Base-by-base conservation (phyloP, 257 asterid species). In the Solanum neorickii region DNA sequence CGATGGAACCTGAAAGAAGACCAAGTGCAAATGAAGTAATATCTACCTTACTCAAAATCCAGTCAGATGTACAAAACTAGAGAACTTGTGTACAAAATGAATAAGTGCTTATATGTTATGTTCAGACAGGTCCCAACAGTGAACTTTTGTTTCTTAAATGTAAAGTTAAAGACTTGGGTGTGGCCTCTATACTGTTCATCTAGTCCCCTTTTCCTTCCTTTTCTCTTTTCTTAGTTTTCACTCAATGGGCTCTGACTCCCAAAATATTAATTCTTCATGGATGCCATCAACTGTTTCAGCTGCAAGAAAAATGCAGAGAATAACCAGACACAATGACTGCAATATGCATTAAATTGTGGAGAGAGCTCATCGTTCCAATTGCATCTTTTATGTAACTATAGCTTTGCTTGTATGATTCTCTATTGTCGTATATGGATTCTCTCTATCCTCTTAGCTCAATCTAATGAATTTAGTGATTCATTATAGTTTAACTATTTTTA, bases 11-110 rank as follows among this genome's bases (percentile, higher is more conserved):
- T 10, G 86, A 31, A 39, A 88, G 76, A 37, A 92, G 98, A 87
- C 90, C 88, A 84, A 90, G 89, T 89, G 93, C 92, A 91, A 92
- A 91, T 21, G 90, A 92, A 83, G 90, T 93, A 16, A 92, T 93
- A 82, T 87, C 93, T 70, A 88, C 90, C 86, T 77, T 95, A 31
- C 83, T 89, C 89, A 94, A 89, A 73, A 92, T 95, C 82, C 94
- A 92, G 85, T 82, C 88, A 27, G 97, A 94, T 92, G 88, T 93
- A 52, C 84, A 89, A 65, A 89, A 87, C 33, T 89, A 90, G 75
- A 90, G 86, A 29, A 86, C 89, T 29, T 89, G 83, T 42, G 87
- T 27, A 82, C 77, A 35, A 89, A 86, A 62, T 87, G 90, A 69
- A 74, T 60, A 41, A 23, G 25, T n/a, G 29, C 21, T 84, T 4